These are phyloP conservation scores for Rhipidocladum racemiflorum DNA, from an alignment of 176 grass and related monocot genomes.

Conservation along the genomic window DNA sequence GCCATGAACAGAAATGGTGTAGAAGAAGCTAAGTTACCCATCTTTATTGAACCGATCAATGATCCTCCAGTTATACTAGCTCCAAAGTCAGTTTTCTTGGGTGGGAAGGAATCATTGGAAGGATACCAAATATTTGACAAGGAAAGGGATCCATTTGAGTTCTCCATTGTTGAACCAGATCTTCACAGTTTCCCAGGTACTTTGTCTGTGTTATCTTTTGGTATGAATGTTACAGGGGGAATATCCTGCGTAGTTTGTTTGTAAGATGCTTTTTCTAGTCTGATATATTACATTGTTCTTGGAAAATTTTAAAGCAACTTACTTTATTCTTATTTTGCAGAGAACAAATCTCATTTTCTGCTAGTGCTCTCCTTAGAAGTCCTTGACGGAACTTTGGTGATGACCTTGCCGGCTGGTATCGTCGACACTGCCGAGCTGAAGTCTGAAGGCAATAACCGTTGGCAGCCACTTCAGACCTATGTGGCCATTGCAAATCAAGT, in stretches of 20 bases:
- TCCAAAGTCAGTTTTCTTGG: conserved; percentile 60
- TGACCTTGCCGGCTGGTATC: conserved; percentile 39
- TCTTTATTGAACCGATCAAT: conserved; percentile 66
- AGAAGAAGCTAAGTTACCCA: conserved; percentile 37
- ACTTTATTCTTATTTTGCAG: conserved; percentile 32
- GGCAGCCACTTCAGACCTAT: conserved; percentile 59
- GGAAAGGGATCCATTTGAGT: conserved; percentile 57
- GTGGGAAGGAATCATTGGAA: conserved; percentile 44
- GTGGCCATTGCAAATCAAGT: conserved; percentile 65
- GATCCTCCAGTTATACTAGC: conserved; percentile 65
- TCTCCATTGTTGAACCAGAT: conserved; percentile 66
- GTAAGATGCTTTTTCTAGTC: background rate
- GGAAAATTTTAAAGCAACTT: background rate
- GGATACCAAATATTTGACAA: conserved; percentile 65
- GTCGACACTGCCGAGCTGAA: conserved; percentile 48
- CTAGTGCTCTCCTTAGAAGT: conserved; percentile 72
- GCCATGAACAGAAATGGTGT: conserved; percentile 55
- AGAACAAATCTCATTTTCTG: conserved; percentile 60
- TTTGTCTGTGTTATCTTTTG: background rate
- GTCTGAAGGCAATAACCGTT: conserved; percentile 39
- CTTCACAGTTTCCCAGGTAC: conserved; percentile 59
- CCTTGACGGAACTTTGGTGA: conserved; percentile 48
- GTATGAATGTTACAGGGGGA: background rate
- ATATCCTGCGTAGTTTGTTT: background rate
- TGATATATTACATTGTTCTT: background rate